Percentiles rank a stretch among this genome's conserved stretches.
Evolutionary conservation across 208 protist species (phyloP).

Genomic region (Trypanosoma rangeli): DNA sequence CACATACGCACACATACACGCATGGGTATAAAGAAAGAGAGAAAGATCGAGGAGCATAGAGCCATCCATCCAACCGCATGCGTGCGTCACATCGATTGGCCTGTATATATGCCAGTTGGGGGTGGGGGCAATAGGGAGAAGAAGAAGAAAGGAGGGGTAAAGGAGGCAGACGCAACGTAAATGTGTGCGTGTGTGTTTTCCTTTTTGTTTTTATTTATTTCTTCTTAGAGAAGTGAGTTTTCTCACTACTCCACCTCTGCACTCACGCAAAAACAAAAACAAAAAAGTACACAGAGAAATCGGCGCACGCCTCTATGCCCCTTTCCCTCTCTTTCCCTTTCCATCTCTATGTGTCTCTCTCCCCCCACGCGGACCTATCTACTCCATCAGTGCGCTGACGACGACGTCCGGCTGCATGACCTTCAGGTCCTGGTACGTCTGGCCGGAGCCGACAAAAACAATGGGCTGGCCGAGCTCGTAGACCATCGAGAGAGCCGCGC

Average conservation of each 20-base stretch:
- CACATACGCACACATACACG: conserved; percentile 1
- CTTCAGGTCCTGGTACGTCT: conserved; percentile 98
- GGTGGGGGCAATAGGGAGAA: conserved; percentile 23
- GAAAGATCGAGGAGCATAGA: not conserved
- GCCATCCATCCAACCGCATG: too few relatives aligned
- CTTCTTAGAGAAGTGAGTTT: too few relatives aligned
- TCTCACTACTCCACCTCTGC: not conserved
- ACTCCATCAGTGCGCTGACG: conserved; percentile 94
- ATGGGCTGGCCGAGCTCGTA: conserved; percentile 99
- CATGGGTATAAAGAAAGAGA: not conserved
- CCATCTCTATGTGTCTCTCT: too few relatives aligned
- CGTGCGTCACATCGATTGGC: too few relatives aligned
- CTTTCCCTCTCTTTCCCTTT: too few relatives aligned
- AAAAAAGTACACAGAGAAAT: too few relatives aligned
- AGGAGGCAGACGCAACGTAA: not conserved
- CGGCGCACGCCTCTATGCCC: too few relatives aligned
- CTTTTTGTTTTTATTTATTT: too few relatives aligned
- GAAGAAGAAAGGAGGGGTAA: conserved; percentile 2
- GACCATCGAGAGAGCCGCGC: conserved; percentile 99
- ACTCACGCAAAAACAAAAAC: not conserved
- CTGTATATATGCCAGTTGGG: too few relatives aligned
- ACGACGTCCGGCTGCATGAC: conserved; percentile 95
- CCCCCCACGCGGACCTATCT: too few relatives aligned
- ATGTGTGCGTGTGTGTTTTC: too few relatives aligned
- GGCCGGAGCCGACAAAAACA: conserved; percentile 99